Evolutionary conservation across 306 rosid genomes (phyloP), one percentile per base, ranked within the genome.

Genomic region (Glycine soja): DNA sequence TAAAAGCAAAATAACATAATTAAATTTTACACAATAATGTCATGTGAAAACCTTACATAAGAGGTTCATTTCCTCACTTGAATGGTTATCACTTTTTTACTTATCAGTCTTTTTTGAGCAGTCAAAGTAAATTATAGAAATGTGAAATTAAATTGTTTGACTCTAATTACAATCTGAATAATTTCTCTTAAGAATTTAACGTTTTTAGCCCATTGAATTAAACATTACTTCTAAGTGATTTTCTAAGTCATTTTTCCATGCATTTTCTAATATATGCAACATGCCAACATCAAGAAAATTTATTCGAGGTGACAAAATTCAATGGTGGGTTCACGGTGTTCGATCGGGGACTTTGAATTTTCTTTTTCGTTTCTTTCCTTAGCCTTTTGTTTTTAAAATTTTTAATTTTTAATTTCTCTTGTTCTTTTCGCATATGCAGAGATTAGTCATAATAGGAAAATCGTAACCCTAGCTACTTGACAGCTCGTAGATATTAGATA

Each of bases 251-350:
- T 7, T 24, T 24, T 24, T 24, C 43, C 18, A 18, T 19, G 4
- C 18, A 46, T 32, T 40, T 69, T 56, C 34, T 72, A 59, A 16
- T 52, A 38, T 36, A 32, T 13, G 68, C 69, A 59, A 46, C 72
- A 24, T 24, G 30, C 30, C 30, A 24, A 24, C 30, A 24, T 24
- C 30, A 24, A 24, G 30, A 2, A 24, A 86, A n/a, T 45, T 81
- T 56, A 80, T 76, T 69, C 2, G 1, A 50, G 50, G 81, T 30
- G 48, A 47, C 24, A 5, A 19, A 43, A 81, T 76, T 79, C 77
- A 16, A 74, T 40, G 57, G 85, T 72, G 80, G 69, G 79, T 86
- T 88, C 82, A 52, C 70, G n/a, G 52, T 59, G 9, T 66, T 67
- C 43, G 30, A 24, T 24, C 30, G 38, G 59, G 79, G 10, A 77